Percentiles rank a stretch among this genome's conserved stretches.
Evolutionary conservation across 495 filamentous ascomycete genomes (phyloP).

Genomic region (Penicillium ochrochloron): DNA sequence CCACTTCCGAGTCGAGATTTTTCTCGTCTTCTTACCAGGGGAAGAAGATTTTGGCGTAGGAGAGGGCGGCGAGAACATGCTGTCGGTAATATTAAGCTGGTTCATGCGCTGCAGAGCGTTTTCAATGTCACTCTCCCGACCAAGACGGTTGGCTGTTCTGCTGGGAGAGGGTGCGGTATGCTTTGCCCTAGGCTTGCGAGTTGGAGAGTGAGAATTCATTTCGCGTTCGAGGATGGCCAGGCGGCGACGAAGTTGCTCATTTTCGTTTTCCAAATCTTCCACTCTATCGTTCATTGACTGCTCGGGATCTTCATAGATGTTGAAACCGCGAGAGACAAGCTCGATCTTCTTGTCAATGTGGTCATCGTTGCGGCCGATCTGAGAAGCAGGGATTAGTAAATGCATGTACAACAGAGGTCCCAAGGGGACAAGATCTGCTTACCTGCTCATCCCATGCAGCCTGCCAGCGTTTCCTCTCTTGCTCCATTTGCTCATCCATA

Average conservation of each 20-base stretch:
- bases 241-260: conserved; percentile 50
- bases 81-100: conserved; percentile 47
- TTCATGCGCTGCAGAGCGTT: conserved; percentile 50
- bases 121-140: conserved; percentile 51
- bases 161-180: conserved; percentile 25
- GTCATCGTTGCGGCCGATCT: conserved; percentile 66
- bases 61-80: conserved; percentile 40
- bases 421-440: conserved; percentile 24
- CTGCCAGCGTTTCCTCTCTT: conserved; percentile 78
- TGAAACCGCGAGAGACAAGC: conserved; percentile 73
- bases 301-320: conserved; percentile 56
- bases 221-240: conserved; percentile 54
- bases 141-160: conserved; percentile 34
- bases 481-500: conserved; percentile 76
- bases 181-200: conserved; percentile 45
- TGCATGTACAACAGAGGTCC: conserved; percentile 22
- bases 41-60: conserved; percentile 28
- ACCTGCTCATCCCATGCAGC: conserved; percentile 75
- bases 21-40: conserved; percentile 52
- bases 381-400: not conserved
- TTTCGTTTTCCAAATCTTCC: conserved; percentile 53
- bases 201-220: conserved; percentile 49
- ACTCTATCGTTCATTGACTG: conserved; percentile 38
- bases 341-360: conserved; percentile 92
- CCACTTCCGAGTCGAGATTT: conserved; percentile 60